phyloP scores from a whole-genome alignment of 441 rosid species.

The Hura crepitans region DNA sequence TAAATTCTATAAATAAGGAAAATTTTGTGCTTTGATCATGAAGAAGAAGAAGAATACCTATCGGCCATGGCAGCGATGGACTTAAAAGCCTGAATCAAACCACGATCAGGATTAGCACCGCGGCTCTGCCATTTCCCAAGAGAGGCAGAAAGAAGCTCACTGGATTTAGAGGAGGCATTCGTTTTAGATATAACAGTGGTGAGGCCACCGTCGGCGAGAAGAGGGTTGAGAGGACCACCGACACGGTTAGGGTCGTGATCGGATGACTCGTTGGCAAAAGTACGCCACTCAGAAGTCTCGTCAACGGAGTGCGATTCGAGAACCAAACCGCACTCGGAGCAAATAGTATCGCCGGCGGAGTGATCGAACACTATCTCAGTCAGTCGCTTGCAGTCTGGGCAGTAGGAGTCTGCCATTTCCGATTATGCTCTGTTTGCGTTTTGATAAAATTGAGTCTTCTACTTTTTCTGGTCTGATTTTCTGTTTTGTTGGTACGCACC shows the following conservation, averaged over 20 bases:
- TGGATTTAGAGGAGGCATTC: conserved; percentile 28
- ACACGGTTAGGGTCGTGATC: conserved; percentile 48
- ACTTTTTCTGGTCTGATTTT: too few relatives aligned
- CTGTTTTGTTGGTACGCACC: too few relatives aligned
- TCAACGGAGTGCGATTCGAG: conserved; percentile 45
- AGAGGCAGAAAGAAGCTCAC: conserved; percentile 28
- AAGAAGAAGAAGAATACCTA: conserved; percentile 20
- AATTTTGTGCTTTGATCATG: neutral
- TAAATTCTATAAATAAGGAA: neutral
- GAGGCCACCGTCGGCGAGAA: conserved; percentile 39
- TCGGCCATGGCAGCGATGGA: conserved; percentile 42
- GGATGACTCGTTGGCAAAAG: conserved; percentile 37
- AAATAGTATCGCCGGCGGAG: conserved; percentile 47
- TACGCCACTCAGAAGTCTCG: conserved; percentile 50
- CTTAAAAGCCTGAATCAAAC: conserved; percentile 39
- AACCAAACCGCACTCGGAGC: conserved; percentile 49
- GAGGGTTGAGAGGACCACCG: conserved; percentile 44
- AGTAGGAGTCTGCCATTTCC: conserved; percentile 39
- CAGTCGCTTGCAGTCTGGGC: conserved; percentile 40
- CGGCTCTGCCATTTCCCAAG: conserved; percentile 45
- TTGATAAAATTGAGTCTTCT: neutral
- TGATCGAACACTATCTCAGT: conserved; percentile 48
- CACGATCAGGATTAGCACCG: conserved; percentile 35
- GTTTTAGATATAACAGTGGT: conserved; percentile 43
- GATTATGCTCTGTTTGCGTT: neutral